Conservation (phyloP, 108 stramenopile species). For the Discostella stelligeroides region DNA sequence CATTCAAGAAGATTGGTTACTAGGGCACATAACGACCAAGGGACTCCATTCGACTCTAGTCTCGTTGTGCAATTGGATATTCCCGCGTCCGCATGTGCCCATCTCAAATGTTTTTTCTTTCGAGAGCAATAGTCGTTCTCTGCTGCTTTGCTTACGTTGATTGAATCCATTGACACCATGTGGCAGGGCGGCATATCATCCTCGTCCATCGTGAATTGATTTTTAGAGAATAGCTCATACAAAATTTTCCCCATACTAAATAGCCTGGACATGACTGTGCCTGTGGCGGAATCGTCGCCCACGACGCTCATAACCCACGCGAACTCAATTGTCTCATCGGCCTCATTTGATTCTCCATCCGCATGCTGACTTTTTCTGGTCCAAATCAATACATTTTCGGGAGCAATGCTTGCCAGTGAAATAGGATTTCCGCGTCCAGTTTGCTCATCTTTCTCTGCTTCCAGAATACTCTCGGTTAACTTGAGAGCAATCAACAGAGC, state of each 20-base stretch:
- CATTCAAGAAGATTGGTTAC: no score
- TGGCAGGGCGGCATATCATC: neutral
- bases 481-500: no score
- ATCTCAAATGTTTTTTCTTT: conserved; percentile 5
- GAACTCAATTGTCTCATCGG: neutral
- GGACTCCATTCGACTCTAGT: conserved; percentile 2
- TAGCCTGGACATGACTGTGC: conserved; percentile 13
- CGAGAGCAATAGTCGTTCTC: neutral
- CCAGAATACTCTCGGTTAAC: conserved; percentile 16
- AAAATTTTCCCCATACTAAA: conserved; percentile 17
- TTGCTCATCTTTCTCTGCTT: neutral
- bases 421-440: neutral
- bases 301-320: neutral
- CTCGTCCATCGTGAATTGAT: neutral
- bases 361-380: neutral
- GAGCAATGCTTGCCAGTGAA: no score
- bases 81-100: neutral
- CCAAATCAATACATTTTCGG: conserved; percentile 11
- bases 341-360: neutral
- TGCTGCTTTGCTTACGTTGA: neutral
- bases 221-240: conserved; percentile 10
- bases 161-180: neutral
- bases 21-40: no score
- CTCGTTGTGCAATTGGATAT: neutral
- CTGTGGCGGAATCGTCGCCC: no score